Evolutionary conservation across 768 basidiomycete genomes (phyloP).

Genomic region (Agaricus subrufescens): DNA sequence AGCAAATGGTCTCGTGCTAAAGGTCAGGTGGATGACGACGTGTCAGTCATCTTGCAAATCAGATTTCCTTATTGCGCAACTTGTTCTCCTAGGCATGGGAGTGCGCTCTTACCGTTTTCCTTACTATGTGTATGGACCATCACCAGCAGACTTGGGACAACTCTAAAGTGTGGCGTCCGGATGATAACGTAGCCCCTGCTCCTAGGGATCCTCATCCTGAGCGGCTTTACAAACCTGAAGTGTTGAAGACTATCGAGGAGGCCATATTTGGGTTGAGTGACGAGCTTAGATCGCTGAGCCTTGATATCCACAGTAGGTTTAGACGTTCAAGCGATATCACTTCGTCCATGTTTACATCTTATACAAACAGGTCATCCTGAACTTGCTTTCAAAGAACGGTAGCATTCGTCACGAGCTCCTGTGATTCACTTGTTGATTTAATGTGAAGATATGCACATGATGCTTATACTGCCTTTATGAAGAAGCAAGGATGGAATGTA

Average conservation of each 20-base stretch:
- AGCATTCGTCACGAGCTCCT: constrained; percentile 12
- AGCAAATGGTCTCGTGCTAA: background rate
- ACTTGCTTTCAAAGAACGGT: constrained; percentile 65
- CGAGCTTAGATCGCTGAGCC: constrained; percentile 55
- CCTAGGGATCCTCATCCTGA: constrained; percentile 26
- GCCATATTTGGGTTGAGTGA: constrained; percentile 46
- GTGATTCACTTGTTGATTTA: background rate
- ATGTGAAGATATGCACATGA: constrained; percentile 65
- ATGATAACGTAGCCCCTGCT: constrained; percentile 24
- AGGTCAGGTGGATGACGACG: background rate
- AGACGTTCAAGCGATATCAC: no score
- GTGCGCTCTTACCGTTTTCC: no score
- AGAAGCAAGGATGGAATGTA: constrained; percentile 60
- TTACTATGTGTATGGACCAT: no score
- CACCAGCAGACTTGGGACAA: constrained; percentile 6
- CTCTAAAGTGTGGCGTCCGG: constrained; percentile 38
- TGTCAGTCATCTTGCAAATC: no score
- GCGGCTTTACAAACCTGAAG: constrained; percentile 49
- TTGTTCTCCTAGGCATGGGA: no score
- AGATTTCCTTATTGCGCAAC: no score
- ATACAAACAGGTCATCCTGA: constrained; percentile 60
- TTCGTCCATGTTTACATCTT: background rate
- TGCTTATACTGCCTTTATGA: constrained; percentile 62
- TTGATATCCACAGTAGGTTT: constrained; percentile 62
- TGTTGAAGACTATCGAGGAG: constrained; percentile 55